phyloP scores from a whole-genome alignment of 805 yeast species.

The Maudiozyma saulgeensis region DNA sequence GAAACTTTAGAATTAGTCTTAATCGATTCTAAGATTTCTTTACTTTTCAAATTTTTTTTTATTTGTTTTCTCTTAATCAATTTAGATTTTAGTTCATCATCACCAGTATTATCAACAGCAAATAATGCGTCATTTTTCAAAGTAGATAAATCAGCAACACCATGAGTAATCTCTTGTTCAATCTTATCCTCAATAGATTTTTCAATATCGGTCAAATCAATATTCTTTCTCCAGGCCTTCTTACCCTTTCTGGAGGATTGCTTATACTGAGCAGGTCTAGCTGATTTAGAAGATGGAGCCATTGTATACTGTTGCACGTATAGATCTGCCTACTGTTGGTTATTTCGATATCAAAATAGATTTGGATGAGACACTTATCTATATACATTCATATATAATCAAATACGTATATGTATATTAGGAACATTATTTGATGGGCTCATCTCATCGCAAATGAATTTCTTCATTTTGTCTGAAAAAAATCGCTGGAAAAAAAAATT shows the following conservation, averaged over 20 bases:
- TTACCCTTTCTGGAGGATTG: slow-evolving; percentile 89
- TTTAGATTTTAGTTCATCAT: slow-evolving; percentile 35
- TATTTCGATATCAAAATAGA: no score
- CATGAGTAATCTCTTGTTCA: slow-evolving; percentile 41
- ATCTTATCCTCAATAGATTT: slow-evolving; percentile 56
- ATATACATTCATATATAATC: no score
- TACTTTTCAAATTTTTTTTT: slow-evolving; percentile 43
- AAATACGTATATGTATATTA: background rate
- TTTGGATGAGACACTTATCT: no score
- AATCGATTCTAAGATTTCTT: slow-evolving; percentile 58
- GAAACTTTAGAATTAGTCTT: slow-evolving; percentile 60
- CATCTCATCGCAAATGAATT: background rate
- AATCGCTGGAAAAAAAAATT: background rate
- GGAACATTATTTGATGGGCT: background rate
- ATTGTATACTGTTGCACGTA: background rate
- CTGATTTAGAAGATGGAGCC: slow-evolving; percentile 1
- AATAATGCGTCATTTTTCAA: slow-evolving; percentile 24
- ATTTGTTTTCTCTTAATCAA: slow-evolving; percentile 31
- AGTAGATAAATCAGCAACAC: slow-evolving; percentile 20
- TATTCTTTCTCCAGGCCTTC: slow-evolving; percentile 92
- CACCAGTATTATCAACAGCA: slow-evolving; percentile 60
- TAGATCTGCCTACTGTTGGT: background rate
- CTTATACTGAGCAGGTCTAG: slow-evolving; percentile 47
- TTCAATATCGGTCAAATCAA: slow-evolving; percentile 76
- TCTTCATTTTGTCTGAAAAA: no score